A percentile compares a stretch with the other conserved stretches of the same genome.
Evolutionary conservation across 2,329 filamentous ascomycete genomes (phyloP).

Genomic region (Eutypella sp.): DNA sequence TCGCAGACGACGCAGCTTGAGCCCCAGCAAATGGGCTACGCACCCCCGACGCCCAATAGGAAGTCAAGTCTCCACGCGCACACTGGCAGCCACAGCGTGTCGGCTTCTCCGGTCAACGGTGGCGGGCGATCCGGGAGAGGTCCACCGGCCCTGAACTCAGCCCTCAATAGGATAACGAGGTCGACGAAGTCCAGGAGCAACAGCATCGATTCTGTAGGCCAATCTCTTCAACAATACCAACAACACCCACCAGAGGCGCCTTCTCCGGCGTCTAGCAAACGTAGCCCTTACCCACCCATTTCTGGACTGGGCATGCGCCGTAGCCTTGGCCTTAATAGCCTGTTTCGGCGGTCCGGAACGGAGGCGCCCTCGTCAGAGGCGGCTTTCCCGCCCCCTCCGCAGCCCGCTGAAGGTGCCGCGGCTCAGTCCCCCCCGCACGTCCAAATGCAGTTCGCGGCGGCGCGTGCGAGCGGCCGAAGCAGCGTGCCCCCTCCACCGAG

Average conservation of each 20-base stretch:
- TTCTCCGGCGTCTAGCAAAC: slow-evolving; percentile 21
- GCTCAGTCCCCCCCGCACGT: slow-evolving; percentile 11
- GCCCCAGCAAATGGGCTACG: slow-evolving; percentile 22
- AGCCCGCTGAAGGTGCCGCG: too few relatives aligned
- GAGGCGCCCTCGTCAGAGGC: slow-evolving; percentile 20
- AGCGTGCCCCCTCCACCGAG: slow-evolving; percentile 26
- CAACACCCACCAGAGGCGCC: slow-evolving; percentile 24
- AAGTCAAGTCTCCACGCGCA: slow-evolving; percentile 49
- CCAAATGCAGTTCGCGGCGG: slow-evolving; percentile 6
- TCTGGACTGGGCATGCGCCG: slow-evolving; percentile 38
- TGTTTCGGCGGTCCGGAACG: slow-evolving; percentile 48
- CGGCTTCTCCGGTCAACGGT: slow-evolving; percentile 9
- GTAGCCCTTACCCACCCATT: slow-evolving; percentile 46
- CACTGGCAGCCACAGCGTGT: slow-evolving; percentile 29
- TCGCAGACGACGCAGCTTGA: slow-evolving; percentile 32
- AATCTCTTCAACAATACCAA: slow-evolving; percentile 8
- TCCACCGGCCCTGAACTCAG: slow-evolving; percentile 11
- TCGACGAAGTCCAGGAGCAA: slow-evolving; percentile 19
- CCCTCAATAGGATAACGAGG: slow-evolving; percentile 7
- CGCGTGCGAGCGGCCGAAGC: slow-evolving; percentile 19
- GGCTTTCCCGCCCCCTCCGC: slow-evolving; percentile 16
- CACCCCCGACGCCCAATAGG: slow-evolving; percentile 45
- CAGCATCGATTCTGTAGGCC: slow-evolving; percentile 23
- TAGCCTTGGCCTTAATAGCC: slow-evolving; percentile 39
- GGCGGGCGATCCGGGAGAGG: slow-evolving; percentile 17